Conservation (phyloP, 768 basidiomycete genomes). For the Russula vinacea region DNA sequence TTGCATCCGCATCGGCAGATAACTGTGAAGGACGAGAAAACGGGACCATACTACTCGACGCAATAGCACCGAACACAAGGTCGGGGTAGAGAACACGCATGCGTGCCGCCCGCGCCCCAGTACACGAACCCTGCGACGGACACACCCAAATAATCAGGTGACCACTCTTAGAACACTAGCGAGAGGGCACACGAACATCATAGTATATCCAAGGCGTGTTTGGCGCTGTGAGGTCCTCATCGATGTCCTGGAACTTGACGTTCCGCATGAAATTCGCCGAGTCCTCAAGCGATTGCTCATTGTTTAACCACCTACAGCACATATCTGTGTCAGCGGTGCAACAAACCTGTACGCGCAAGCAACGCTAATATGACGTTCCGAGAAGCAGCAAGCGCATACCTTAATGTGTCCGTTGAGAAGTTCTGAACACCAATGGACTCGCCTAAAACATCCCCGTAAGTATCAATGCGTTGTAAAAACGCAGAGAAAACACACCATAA, state of each 20-base stretch:
- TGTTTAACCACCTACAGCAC: conserved; percentile 73
- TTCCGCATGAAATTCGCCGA: conserved; percentile 88
- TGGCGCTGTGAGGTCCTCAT: conserved; percentile 68
- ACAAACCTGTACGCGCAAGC: neutral
- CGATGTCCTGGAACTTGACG: conserved; percentile 69
- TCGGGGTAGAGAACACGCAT: conserved; percentile 88
- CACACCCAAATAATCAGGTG: neutral
- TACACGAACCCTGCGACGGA: conserved; percentile 72
- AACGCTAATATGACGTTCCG: neutral
- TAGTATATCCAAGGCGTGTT: conserved; percentile 89
- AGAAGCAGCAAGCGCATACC: conserved; percentile 41
- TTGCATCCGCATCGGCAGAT: conserved; percentile 46
- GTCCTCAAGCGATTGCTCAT: conserved; percentile 85
- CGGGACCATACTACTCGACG: conserved; percentile 64
- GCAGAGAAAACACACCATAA: conserved; percentile 52
- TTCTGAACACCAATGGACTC: conserved; percentile 71
- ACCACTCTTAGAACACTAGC: neutral
- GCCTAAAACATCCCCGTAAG: conserved; percentile 42
- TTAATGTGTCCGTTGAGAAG: conserved; percentile 77
- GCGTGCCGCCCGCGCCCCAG: conserved; percentile 92
- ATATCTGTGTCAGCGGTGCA: neutral
- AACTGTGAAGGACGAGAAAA: neutral
- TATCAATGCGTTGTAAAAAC: conserved; percentile 21
- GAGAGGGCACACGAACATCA: conserved; percentile 53
- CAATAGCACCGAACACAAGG: conserved; percentile 84